These are phyloP conservation scores for Rubia peregrina DNA, from an alignment of 305 asterid genomes.

Conservation along the genomic window DNA sequence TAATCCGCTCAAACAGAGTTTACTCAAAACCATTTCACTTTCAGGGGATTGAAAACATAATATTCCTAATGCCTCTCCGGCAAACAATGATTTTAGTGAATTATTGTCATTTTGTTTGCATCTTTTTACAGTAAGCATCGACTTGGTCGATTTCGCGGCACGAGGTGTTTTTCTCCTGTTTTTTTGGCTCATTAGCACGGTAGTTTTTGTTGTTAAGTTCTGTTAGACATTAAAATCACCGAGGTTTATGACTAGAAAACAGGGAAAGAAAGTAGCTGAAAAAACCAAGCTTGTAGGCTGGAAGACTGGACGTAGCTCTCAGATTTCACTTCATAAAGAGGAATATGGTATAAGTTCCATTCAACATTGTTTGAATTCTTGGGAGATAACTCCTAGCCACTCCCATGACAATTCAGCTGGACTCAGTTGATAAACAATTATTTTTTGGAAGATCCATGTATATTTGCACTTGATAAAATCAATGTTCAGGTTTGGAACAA, in stretches of 20 bases:
- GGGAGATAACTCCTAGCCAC: constrained; percentile 14
- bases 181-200: background rate
- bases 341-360: background rate
- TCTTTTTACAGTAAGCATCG: background rate
- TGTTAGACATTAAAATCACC: constrained; percentile 6
- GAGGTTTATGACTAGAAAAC: background rate
- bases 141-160: background rate
- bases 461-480: constrained; percentile 7
- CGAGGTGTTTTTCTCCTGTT: background rate
- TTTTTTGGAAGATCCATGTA: background rate
- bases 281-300: background rate
- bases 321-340: background rate
- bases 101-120: background rate
- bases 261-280: background rate
- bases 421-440: background rate
- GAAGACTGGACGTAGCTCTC: background rate
- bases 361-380: background rate
- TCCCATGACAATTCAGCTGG: background rate
- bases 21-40: constrained; percentile 10
- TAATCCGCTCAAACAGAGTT: constrained; percentile 9
- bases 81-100: background rate
- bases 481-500: background rate
- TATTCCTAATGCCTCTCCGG: constrained; percentile 4
- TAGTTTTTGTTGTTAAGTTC: background rate
- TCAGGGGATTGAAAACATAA: background rate